Conservation (phyloP, 78 protist genomes). For the Dictyostelium firmibasis region DNA sequence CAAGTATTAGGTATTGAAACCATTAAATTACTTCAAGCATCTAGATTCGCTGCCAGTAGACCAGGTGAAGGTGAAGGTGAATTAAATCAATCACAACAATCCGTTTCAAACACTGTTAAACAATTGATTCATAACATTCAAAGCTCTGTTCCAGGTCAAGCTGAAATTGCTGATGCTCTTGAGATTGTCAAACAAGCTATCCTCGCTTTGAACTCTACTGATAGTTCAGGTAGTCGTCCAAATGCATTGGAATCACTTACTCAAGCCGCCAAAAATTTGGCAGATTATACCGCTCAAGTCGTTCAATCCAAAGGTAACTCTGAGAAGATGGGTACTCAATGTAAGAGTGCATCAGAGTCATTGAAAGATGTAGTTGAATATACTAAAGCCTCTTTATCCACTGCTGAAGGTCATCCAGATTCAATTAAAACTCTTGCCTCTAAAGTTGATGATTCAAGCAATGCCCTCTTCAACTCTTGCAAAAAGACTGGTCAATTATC, state of each 20-base stretch:
- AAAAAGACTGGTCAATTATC: slow-evolving; percentile 9
- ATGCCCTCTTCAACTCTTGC: slow-evolving; percentile 6
- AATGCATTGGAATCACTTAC: slow-evolving; percentile 33
- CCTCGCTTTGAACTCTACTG: slow-evolving; percentile 4
- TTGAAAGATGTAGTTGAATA: slow-evolving; percentile 48
- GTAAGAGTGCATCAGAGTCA: slow-evolving; percentile 61
- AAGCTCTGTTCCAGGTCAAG: slow-evolving; percentile 71
- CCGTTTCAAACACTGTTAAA: slow-evolving; percentile 32
- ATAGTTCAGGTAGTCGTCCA: not conserved
- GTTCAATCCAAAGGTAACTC: slow-evolving; percentile 69
- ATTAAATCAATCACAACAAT: slow-evolving; percentile 17
- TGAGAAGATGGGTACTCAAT: slow-evolving; percentile 60
- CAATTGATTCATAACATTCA: slow-evolving; percentile 38
- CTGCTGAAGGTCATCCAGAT: slow-evolving; percentile 49
- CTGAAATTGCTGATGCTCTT: slow-evolving; percentile 72
- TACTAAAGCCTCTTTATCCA: slow-evolving; percentile 36
- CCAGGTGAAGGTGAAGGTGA: slow-evolving; percentile 79
- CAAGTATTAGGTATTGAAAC: slow-evolving; percentile 28
- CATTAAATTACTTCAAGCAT: slow-evolving; percentile 51
- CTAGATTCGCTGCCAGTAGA: slow-evolving; percentile 34
- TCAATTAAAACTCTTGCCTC: slow-evolving; percentile 34
- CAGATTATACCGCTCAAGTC: slow-evolving; percentile 55
- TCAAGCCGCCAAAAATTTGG: slow-evolving; percentile 39
- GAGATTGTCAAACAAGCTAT: slow-evolving; percentile 52
- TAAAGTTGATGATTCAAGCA: slow-evolving; percentile 33